A percentile compares a stretch with the other conserved stretches of the same genome.
Evolutionary conservation across 345 rosid genomes (phyloP).

Genomic region (Rhizophora apiculata): DNA sequence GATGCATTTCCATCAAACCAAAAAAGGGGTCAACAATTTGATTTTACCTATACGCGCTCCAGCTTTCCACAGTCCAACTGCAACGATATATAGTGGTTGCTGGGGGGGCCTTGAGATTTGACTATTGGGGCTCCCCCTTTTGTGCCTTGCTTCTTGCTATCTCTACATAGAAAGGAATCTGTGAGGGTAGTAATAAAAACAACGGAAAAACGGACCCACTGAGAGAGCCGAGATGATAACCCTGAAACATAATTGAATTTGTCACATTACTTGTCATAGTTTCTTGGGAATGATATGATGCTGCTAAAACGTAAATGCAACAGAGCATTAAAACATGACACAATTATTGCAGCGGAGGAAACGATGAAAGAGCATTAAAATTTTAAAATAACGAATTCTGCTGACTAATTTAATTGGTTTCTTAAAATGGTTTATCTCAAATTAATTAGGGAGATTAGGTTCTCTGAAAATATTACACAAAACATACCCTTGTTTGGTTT

Average conservation of each 20-base stretch:
- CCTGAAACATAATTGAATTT: slow-evolving; percentile 5
- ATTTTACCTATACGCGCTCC: not conserved
- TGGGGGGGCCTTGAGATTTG: not conserved
- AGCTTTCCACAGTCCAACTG: not conserved
- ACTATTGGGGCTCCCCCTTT: not conserved
- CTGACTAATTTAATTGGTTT: too few species aligned
- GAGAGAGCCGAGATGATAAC: not conserved
- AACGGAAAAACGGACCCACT: not conserved
- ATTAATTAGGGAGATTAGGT: too few species aligned
- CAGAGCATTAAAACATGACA: too few species aligned
- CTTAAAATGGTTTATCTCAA: too few species aligned
- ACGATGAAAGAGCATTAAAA: too few species aligned
- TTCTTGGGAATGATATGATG: not conserved
- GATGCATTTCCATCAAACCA: not conserved
- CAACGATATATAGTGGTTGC: too few species aligned
- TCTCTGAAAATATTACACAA: too few species aligned
- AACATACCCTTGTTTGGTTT: too few species aligned
- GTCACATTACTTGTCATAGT: slow-evolving; percentile 11
- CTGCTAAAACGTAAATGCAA: not conserved
- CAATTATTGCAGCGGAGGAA: not conserved
- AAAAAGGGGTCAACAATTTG: not conserved
- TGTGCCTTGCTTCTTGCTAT: not conserved
- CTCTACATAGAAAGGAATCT: not conserved
- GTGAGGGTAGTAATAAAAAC: not conserved
- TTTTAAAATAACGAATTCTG: too few species aligned